A percentile compares a stretch with the other conserved stretches of the same genome.
phyloP scores from a whole-genome alignment of 805 yeast genomes.

The Ogataea paraovalis region DNA sequence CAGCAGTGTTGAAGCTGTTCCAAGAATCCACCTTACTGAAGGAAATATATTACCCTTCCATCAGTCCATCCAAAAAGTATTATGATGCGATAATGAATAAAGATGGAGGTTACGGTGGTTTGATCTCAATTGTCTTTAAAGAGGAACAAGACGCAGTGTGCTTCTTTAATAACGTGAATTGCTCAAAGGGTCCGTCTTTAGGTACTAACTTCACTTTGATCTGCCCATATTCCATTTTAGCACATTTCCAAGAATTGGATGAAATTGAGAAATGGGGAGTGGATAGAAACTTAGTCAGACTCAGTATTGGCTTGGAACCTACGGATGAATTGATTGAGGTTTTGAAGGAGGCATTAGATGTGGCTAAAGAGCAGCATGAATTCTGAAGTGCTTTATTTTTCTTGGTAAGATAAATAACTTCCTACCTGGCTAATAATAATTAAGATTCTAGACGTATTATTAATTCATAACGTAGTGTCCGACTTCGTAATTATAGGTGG shows the following conservation, averaged over 20 bases:
- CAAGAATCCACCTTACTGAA: slow-evolving; percentile 49
- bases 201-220: slow-evolving; percentile 89
- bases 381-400: slow-evolving; percentile 7
- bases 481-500: not conserved
- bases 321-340: slow-evolving; percentile 48
- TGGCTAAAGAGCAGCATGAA: slow-evolving; percentile 36
- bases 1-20: slow-evolving; percentile 51
- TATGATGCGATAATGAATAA: slow-evolving; percentile 69
- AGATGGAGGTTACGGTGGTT: slow-evolving; percentile 86
- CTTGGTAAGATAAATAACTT: too few species aligned
- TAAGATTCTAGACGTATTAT: not conserved
- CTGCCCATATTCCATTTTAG: slow-evolving; percentile 85
- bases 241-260: slow-evolving; percentile 79
- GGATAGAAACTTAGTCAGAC: slow-evolving; percentile 69
- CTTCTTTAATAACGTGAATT: slow-evolving; percentile 67
- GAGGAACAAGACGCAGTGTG: slow-evolving; percentile 58
- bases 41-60: slow-evolving; percentile 68
- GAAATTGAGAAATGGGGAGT: slow-evolving; percentile 81
- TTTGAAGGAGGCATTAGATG: slow-evolving; percentile 50
- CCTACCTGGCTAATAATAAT: too few species aligned
- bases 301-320: slow-evolving; percentile 84
- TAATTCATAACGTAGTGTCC: not conserved
- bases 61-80: slow-evolving; percentile 48
- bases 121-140: slow-evolving; percentile 69
- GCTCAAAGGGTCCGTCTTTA: slow-evolving; percentile 86